Conservation (phyloP, 345 rosid genomes). For the Populus euphratica region DNA sequence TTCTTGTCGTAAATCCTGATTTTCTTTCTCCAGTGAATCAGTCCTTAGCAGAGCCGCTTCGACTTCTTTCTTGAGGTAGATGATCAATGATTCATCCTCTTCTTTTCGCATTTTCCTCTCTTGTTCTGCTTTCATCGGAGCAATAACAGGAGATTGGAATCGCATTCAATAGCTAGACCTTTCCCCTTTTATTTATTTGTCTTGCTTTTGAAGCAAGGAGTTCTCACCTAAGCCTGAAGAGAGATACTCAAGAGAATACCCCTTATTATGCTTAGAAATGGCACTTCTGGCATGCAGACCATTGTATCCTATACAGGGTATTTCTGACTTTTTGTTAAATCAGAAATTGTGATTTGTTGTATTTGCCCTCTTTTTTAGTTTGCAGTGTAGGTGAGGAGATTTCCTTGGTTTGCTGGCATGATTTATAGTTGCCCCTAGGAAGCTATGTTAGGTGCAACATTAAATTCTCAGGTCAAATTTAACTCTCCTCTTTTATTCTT, state of each 20-base stretch:
- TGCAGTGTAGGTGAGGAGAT: conserved; percentile 21
- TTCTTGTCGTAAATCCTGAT: conserved; percentile 67
- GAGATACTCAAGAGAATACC: conserved; percentile 20
- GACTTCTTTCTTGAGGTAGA: conserved; percentile 55
- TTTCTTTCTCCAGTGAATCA: conserved; percentile 69
- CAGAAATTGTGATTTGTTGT: not conserved
- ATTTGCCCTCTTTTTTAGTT: not conserved
- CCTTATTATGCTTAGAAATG: conserved; percentile 13
- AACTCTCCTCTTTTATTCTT: not conserved
- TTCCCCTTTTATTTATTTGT: conserved; percentile 14
- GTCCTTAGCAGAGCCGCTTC: conserved; percentile 53
- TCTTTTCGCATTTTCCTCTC: conserved; percentile 41
- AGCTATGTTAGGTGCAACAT: conserved; percentile 49
- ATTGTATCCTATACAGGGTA: conserved; percentile 12
- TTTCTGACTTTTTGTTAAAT: conserved; percentile 9
- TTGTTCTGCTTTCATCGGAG: conserved; percentile 10
- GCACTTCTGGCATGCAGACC: conserved; percentile 5
- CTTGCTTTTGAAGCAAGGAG: conserved; percentile 42
- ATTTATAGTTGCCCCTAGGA: conserved; percentile 19
- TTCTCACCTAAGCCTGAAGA: conserved; percentile 27
- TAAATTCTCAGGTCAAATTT: conserved; percentile 30
- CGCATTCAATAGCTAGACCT: conserved; percentile 17
- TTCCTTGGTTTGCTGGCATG: conserved; percentile 22
- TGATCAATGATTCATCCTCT: conserved; percentile 51
- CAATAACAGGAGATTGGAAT: conserved; percentile 2